Conservation (phyloP, 2,329 filamentous ascomycete genomes). For the Fusarium graminum region DNA sequence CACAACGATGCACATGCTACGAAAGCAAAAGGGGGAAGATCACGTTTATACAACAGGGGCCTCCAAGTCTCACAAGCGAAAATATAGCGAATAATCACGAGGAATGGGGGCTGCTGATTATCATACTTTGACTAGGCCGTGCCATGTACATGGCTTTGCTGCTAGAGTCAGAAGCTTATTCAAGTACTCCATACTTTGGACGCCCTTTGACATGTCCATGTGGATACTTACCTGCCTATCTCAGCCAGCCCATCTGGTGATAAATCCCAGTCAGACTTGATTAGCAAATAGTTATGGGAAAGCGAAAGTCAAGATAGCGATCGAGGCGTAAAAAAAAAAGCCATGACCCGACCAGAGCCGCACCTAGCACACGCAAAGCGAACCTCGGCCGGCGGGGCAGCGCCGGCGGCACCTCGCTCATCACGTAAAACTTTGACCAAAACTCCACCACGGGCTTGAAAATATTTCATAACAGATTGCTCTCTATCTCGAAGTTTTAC, state of each 20-base stretch:
- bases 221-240: neutral
- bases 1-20: no score
- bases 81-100: no score
- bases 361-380: slow-evolving; percentile 19
- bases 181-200: no score
- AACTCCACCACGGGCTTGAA: slow-evolving; percentile 3
- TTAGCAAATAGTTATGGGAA: slow-evolving; percentile 18
- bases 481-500: slow-evolving; percentile 24
- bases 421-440: slow-evolving; percentile 27
- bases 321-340: neutral
- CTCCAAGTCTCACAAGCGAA: no score
- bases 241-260: neutral
- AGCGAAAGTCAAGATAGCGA: neutral
- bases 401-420: slow-evolving; percentile 2
- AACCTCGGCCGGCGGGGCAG: slow-evolving; percentile 12
- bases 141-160: no score
- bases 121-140: no score
- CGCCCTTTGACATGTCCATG: neutral
- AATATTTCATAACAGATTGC: slow-evolving; percentile 24
- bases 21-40: no score
- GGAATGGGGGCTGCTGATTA: no score
- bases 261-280: neutral
- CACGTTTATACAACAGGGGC: no score
- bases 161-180: no score
- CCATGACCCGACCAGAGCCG: slow-evolving; percentile 19